Evolutionary conservation across 495 filamentous ascomycete genomes (phyloP), one percentile per base, ranked within the genome.

Genomic region (Daldinia bambusicola): DNA sequence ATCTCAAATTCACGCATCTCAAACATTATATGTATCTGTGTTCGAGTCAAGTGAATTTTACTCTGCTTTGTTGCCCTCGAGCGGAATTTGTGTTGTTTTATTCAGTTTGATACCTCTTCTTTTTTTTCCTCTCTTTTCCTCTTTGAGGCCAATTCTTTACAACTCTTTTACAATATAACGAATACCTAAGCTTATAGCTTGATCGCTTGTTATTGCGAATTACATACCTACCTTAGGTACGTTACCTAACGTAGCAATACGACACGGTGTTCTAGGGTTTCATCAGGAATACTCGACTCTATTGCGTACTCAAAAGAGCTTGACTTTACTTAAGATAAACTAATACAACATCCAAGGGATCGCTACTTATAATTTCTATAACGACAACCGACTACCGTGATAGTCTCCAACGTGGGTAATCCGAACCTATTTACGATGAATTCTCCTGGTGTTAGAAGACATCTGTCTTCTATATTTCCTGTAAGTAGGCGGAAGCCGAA

Each of bases 381-480:
- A 48, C 4, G 43, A 48, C 43, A 12, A 8, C 18, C 20, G 5
- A 22, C 43, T 20, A 20, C 43, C 43, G 14, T 48, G 16, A 20
- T 48, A 6, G 4, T 48, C 43, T 9, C 16, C n/a, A 4, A 48
- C 20, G 18, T 48, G 43, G 43, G 22, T 22, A 20, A 12, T 20
- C 43, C 20, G 43, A 48, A 18, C 9, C 43, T 48, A 20, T 48
- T 48, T 48, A 48, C 43, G 43, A 48, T 48, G 18, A 16, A 48
- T 16, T 31, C 50, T 32, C 14, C 12, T 53, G 13, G 13, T 16
- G 50, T 26, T 32, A 20, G 6, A 32, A 53, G 31, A 53, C 50
- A 32, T 26, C 50, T 1, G 50, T 13, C 50, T 32, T 32, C 50
- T 26, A 32, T n/a, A 7, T 53, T 53, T 32, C 13, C 30, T 16